phyloP scores from a whole-genome alignment of 257 asterid species.

The Nicotiana otophora region DNA sequence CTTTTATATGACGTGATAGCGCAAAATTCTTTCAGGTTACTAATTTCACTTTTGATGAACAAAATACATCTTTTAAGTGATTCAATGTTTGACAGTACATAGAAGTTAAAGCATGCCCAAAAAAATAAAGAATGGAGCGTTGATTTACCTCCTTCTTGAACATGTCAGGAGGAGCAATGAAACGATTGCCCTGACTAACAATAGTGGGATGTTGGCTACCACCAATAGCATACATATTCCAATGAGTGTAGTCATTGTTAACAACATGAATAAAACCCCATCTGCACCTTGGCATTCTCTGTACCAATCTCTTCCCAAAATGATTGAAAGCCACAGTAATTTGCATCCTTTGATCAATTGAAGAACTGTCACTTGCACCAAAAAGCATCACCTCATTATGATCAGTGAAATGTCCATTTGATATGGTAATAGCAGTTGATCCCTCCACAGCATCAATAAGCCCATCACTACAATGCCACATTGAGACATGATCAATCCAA shows the following conservation, averaged over 20 bases:
- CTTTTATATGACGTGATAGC: not conserved
- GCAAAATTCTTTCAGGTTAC: not conserved
- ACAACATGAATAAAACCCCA: slow-evolving; percentile 77
- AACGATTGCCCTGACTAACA: slow-evolving; percentile 86
- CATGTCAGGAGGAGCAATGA: slow-evolving; percentile 52
- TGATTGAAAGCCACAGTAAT: slow-evolving; percentile 82
- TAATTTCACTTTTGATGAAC: not conserved
- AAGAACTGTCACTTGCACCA: slow-evolving; percentile 55
- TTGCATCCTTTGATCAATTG: slow-evolving; percentile 59
- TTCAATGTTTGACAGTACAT: not conserved
- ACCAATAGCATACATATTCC: slow-evolving; percentile 94
- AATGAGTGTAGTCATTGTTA: slow-evolving; percentile 88
- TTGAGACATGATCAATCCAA: slow-evolving; percentile 89
- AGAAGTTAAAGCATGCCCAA: not conserved
- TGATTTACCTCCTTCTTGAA: slow-evolving; percentile 46
- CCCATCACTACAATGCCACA: slow-evolving; percentile 58
- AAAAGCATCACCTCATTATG: slow-evolving; percentile 81
- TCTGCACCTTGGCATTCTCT: slow-evolving; percentile 86
- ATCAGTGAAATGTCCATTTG: slow-evolving; percentile 78
- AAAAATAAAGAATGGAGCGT: not conserved
- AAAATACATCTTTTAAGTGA: not conserved
- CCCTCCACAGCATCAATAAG: slow-evolving; percentile 57
- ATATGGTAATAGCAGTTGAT: slow-evolving; percentile 69
- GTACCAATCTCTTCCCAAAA: slow-evolving; percentile 76
- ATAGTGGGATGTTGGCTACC: slow-evolving; percentile 75